Conservation (phyloP, 2,329 filamentous ascomycete species). For the Aureobasidium musti region DNA sequence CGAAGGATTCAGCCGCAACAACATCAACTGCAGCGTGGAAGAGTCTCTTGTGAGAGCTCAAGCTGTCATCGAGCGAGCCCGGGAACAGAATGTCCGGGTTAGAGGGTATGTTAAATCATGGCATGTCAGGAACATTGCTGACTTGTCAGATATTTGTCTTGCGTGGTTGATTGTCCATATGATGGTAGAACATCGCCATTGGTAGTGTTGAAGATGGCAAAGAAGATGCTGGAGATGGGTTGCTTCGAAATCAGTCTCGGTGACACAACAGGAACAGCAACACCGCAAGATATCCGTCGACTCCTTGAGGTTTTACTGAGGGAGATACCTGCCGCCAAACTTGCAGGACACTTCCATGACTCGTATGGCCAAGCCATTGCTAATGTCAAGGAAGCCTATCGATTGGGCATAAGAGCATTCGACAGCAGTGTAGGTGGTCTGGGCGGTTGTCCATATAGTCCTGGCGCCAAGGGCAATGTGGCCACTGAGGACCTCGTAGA, state of each 20-base stretch:
- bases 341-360: constrained; percentile 86
- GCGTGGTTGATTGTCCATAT: constrained; percentile 78
- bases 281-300: constrained; percentile 67
- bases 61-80: constrained; percentile 68
- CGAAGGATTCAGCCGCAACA: constrained; percentile 76
- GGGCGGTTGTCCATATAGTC: constrained; percentile 82
- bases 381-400: constrained; percentile 74
- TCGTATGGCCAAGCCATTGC: constrained; percentile 82
- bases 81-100: constrained; percentile 65
- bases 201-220: constrained; percentile 62
- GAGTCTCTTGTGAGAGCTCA: constrained; percentile 70
- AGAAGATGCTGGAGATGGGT: constrained; percentile 76
- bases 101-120: constrained; percentile 55
- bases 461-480: constrained; percentile 83
- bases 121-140: not conserved
- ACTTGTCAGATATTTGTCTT: constrained; percentile 64
- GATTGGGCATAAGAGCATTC: constrained; percentile 75
- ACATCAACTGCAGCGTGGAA: constrained; percentile 77
- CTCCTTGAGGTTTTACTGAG: constrained; percentile 65
- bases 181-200: constrained; percentile 59
- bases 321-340: constrained; percentile 68
- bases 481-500: constrained; percentile 83
- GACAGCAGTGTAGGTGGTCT: constrained; percentile 78
- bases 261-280: constrained; percentile 90
- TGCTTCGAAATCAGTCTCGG: constrained; percentile 88